Conservation (phyloP, 352 stramenopile species). For the Elongisporangium anandrum region DNA sequence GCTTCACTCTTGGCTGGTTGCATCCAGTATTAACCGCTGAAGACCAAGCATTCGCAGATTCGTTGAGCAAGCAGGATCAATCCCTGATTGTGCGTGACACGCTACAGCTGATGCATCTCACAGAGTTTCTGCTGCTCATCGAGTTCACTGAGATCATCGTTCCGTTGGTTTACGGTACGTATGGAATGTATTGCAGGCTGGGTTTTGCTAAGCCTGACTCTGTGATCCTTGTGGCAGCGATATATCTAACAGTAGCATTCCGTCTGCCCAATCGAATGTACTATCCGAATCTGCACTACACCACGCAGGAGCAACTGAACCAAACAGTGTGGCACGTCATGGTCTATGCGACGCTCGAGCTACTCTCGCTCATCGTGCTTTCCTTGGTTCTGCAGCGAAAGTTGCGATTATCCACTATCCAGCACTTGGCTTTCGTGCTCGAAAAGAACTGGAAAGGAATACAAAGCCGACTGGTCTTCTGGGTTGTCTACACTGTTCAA, state of each 20-base stretch:
- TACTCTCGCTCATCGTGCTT: constrained; percentile 30
- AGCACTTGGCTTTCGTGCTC: constrained; percentile 35
- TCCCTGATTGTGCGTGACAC: constrained; percentile 6
- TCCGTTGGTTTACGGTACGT: constrained; percentile 35
- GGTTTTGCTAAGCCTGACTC: no score
- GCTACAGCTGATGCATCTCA: constrained; percentile 28
- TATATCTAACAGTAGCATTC: constrained; percentile 21
- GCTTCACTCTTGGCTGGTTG: no score
- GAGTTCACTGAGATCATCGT: constrained; percentile 39
- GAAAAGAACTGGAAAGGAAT: constrained; percentile 21
- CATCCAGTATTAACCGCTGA: no score
- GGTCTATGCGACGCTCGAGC: constrained; percentile 29
- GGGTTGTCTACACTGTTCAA: constrained; percentile 35
- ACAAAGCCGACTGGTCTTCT: constrained; percentile 31
- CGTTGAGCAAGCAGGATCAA: no score
- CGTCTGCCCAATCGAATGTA: constrained; percentile 25
- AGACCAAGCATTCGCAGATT: no score
- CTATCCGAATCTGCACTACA: constrained; percentile 25
- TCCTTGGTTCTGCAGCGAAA: constrained; percentile 12
- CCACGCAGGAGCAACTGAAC: constrained; percentile 3
- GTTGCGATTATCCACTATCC: constrained; percentile 18
- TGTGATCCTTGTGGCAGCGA: constrained; percentile 10
- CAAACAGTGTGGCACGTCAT: constrained; percentile 21
- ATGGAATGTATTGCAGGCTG: no score
- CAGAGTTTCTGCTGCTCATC: constrained; percentile 37